Evolutionary conservation across 805 yeast species (phyloP).

Genomic region (Candida palmyrensis): DNA sequence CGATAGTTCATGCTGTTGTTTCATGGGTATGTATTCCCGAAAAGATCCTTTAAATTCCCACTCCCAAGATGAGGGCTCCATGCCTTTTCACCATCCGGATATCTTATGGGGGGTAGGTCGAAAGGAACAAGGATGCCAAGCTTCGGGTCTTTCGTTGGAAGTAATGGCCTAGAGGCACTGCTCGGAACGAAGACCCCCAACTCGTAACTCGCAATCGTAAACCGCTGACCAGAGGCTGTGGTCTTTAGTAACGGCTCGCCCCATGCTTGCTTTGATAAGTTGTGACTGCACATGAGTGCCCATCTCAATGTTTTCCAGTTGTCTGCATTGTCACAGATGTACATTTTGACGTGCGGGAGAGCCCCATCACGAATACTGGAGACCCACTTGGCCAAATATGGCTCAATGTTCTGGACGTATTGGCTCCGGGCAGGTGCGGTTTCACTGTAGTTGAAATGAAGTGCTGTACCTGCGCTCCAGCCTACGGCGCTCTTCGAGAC

Average conservation of each 20-base stretch:
- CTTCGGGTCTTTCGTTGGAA: slow-evolving; percentile 9
- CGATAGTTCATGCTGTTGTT: too few relatives aligned
- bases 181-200: slow-evolving; percentile 28
- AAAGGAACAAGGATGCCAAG: slow-evolving; percentile 50
- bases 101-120: slow-evolving; percentile 44
- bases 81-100: slow-evolving; percentile 37
- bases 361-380: slow-evolving; percentile 21
- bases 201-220: slow-evolving; percentile 33
- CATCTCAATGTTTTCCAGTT: slow-evolving; percentile 51
- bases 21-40: not conserved
- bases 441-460: slow-evolving; percentile 39
- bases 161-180: slow-evolving; percentile 1
- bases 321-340: slow-evolving; percentile 49
- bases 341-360: slow-evolving; percentile 68
- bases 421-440: slow-evolving; percentile 25
- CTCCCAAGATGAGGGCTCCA: slow-evolving; percentile 36
- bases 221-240: slow-evolving; percentile 9
- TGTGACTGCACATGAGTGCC: slow-evolving; percentile 72
- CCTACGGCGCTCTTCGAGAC: slow-evolving; percentile 40
- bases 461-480: slow-evolving; percentile 43
- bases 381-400: slow-evolving; percentile 45
- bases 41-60: slow-evolving; percentile 11
- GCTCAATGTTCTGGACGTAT: slow-evolving; percentile 33
- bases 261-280: slow-evolving; percentile 79
- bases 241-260: slow-evolving; percentile 37